These are phyloP conservation scores for Lodderomyces elongisporus DNA, from an alignment of 1,139 yeast species.

Conservation along the genomic window DNA sequence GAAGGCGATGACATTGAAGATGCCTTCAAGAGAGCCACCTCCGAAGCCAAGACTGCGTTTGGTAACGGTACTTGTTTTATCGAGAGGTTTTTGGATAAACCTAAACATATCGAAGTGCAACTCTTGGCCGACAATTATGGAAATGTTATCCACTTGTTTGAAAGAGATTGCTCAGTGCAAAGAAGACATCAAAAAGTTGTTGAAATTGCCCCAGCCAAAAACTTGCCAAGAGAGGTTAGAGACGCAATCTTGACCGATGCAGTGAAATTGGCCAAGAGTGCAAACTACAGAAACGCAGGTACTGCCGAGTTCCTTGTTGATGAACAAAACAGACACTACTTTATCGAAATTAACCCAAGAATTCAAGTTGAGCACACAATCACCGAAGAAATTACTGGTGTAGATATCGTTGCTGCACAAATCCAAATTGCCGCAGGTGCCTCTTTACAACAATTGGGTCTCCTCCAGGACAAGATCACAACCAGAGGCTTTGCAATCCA, in stretches of 20 bases:
- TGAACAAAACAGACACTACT: slow-evolving; percentile 89
- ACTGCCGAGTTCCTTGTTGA: slow-evolving; percentile 98
- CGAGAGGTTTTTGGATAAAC: slow-evolving; percentile 90
- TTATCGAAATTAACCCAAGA: slow-evolving; percentile 97
- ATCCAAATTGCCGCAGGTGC: slow-evolving; percentile 99
- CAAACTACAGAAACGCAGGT: slow-evolving; percentile 95
- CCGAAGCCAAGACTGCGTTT: slow-evolving; percentile 91
- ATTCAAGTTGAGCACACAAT: slow-evolving; percentile 98
- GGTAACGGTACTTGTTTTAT: slow-evolving; percentile 98
- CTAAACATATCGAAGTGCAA: slow-evolving; percentile 98
- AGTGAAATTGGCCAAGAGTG: slow-evolving; percentile 80
- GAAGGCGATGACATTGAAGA: slow-evolving; percentile 93
- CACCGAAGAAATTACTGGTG: slow-evolving; percentile 98
- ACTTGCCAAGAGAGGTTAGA: slow-evolving; percentile 73
- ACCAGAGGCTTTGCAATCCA: slow-evolving; percentile 98
- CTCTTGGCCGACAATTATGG: slow-evolving; percentile 91
- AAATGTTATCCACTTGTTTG: slow-evolving; percentile 90
- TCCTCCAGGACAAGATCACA: slow-evolving; percentile 89
- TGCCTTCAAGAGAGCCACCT: slow-evolving; percentile 89
- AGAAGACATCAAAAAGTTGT: slow-evolving; percentile 99
- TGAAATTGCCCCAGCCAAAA: slow-evolving; percentile 98
- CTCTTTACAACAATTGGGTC: slow-evolving; percentile 81
- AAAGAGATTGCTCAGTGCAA: slow-evolving; percentile 98
- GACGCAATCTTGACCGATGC: slow-evolving; percentile 93
- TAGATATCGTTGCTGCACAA: slow-evolving; percentile 96